phyloP scores from a whole-genome alignment of 2,329 filamentous ascomycete species.

The Calonectria fujianensis region DNA sequence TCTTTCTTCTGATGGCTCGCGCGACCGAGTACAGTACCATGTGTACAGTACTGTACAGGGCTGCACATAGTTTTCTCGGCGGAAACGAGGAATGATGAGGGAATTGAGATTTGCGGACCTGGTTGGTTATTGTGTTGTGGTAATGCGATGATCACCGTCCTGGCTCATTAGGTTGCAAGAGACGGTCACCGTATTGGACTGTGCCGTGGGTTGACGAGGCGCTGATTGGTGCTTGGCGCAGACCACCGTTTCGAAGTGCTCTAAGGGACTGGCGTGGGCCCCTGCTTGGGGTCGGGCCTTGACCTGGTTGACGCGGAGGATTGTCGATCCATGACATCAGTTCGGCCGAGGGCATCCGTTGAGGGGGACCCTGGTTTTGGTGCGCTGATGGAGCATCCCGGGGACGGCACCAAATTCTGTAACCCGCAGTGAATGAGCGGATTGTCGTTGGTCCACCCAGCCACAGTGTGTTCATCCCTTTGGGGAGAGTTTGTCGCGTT shows the following conservation, averaged over 20 bases:
- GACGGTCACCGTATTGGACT: conserved; percentile 48
- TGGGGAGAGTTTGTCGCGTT: conserved; percentile 26
- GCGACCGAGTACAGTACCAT: conserved; percentile 9
- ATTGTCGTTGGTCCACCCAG: conserved; percentile 29
- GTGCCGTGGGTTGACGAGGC: conserved; percentile 38
- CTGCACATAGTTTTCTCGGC: conserved; percentile 22
- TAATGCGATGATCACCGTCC: conserved; percentile 47
- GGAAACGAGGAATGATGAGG: conserved; percentile 49
- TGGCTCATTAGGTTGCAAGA: conserved; percentile 41
- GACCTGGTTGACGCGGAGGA: conserved; percentile 45
- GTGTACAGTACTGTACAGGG: conserved; percentile 28
- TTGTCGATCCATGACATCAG: conserved; percentile 61
- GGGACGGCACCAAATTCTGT: conserved; percentile 36
- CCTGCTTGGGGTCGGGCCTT: conserved; percentile 39
- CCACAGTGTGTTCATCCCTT: conserved; percentile 31
- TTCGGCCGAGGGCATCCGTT: conserved; percentile 46
- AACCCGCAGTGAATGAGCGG: conserved; percentile 37
- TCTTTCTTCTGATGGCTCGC: conserved; percentile 3
- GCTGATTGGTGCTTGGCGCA: conserved; percentile 46
- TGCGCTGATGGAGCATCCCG: conserved; percentile 45
- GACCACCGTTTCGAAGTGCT: conserved; percentile 50
- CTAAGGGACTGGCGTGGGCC: conserved; percentile 31
- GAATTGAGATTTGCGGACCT: conserved; percentile 51
- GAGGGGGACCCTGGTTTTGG: conserved; percentile 44
- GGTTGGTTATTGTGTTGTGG: conserved; percentile 32